These are phyloP conservation scores for Cystobasidium ongulense DNA, from an alignment of 768 basidiomycete genomes.

Conservation along the genomic window DNA sequence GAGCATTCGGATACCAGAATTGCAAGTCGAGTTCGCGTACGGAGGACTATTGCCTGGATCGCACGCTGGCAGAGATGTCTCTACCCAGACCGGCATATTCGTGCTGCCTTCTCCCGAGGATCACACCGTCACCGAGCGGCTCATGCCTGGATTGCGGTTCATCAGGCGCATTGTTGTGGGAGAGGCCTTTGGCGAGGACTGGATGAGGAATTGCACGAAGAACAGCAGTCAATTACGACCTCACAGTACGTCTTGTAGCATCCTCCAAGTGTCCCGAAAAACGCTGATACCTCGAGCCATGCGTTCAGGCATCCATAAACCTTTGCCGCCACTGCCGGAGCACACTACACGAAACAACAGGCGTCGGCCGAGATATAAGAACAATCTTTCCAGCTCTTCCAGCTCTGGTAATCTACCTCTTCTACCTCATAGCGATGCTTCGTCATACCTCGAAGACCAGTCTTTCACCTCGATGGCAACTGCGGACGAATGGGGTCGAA, in stretches of 20 bases:
- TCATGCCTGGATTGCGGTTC: conserved; percentile 24
- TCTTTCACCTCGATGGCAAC: no score
- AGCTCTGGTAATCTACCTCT: not conserved
- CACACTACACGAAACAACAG: not conserved
- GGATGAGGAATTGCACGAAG: not conserved
- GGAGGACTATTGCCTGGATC: conserved; percentile 11
- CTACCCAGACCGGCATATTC: conserved; percentile 9
- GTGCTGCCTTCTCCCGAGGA: conserved; percentile 21
- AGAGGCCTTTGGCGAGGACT: not conserved
- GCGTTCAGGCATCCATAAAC: conserved; percentile 1
- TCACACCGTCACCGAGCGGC: conserved; percentile 4
- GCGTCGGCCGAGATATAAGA: not conserved
- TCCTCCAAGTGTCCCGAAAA: not conserved
- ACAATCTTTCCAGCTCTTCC: not conserved
- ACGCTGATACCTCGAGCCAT: not conserved
- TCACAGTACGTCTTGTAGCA: not conserved
- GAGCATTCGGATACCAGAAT: conserved; percentile 18
- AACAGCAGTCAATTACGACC: not conserved
- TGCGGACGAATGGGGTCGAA: not conserved
- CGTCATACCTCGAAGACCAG: not conserved
- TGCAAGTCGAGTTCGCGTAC: conserved; percentile 22
- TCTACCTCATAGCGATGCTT: not conserved
- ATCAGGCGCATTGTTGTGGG: conserved; percentile 5
- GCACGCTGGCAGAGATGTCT: not conserved
- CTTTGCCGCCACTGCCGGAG: conserved; percentile 2